These are phyloP conservation scores for Nothophoma quercina DNA, from an alignment of 2,329 filamentous ascomycete genomes.

Conservation along the genomic window DNA sequence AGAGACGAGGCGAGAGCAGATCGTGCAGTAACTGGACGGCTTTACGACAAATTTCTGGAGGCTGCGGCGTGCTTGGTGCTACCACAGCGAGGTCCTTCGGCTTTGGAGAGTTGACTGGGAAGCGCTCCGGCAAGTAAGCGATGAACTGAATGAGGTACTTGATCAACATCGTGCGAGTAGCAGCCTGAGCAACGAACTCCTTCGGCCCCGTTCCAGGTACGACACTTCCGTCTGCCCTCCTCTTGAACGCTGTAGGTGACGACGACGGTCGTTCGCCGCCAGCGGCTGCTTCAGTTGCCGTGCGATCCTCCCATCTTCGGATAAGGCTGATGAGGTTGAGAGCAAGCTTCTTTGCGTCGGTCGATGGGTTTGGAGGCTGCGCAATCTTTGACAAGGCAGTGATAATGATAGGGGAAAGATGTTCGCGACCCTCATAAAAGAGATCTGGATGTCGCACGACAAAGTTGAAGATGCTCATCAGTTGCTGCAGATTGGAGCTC, in stretches of 20 bases:
- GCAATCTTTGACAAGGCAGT: conserved; percentile 89
- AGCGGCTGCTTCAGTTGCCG: conserved; percentile 65
- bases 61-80: conserved; percentile 53
- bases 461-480: conserved; percentile 98
- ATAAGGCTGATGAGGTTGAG: conserved; percentile 90
- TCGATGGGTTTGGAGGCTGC: conserved; percentile 80
- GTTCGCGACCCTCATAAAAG: conserved; percentile 94
- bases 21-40: conserved; percentile 83
- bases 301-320: conserved; percentile 89
- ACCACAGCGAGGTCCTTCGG: conserved; percentile 50
- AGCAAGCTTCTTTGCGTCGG: conserved; percentile 89
- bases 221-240: conserved; percentile 73
- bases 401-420: conserved; percentile 88
- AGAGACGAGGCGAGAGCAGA: conserved; percentile 84
- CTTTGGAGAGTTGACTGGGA: conserved; percentile 65
- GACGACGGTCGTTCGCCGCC: conserved; percentile 60
- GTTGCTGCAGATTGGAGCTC: conserved; percentile 91
- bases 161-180: conserved; percentile 79
- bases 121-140: conserved; percentile 85
- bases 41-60: conserved; percentile 84
- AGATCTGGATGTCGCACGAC: conserved; percentile 89
- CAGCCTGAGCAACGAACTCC: conserved; percentile 53
- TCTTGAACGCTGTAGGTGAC: conserved; percentile 75
- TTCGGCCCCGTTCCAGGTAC: conserved; percentile 61
- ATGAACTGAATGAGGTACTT: conserved; percentile 98